Evolutionary conservation across 441 rosid species (phyloP).

Genomic region (Populus hybrid): DNA sequence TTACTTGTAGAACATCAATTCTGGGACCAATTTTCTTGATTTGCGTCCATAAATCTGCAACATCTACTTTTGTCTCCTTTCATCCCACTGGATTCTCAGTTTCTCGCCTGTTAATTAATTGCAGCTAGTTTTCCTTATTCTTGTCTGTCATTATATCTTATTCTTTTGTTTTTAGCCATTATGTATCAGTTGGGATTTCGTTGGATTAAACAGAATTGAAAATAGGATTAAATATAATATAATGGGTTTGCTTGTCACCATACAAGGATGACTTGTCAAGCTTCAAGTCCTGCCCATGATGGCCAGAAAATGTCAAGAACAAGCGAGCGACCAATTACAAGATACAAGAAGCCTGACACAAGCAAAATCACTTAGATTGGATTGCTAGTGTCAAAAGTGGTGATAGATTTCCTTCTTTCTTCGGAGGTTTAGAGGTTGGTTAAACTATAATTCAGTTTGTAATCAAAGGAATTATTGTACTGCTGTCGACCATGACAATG

Average conservation of each 20-base stretch:
- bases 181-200: conserved; percentile 20
- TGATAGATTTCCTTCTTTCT: background rate
- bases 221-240: no score
- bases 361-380: background rate
- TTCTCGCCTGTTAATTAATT: conserved; percentile 23
- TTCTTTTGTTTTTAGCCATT: conserved; percentile 24
- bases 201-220: background rate
- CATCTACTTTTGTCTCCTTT: conserved; percentile 28
- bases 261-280: background rate
- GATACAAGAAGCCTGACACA: background rate
- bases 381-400: background rate
- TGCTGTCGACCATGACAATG: background rate
- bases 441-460: background rate
- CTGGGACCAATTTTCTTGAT: conserved; percentile 27
- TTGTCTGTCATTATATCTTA: conserved; percentile 28
- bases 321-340: background rate
- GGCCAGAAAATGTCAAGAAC: background rate
- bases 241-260: background rate
- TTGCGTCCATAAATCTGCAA: conserved; percentile 30
- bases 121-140: background rate
- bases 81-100: conserved; percentile 33
- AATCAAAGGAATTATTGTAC: conserved; percentile 9
- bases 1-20: conserved; percentile 8
- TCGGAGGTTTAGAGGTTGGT: background rate
- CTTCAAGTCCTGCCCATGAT: background rate